phyloP scores from a whole-genome alignment of 2,329 filamentous ascomycete species.

The Cylindrodendrum hubeiense region DNA sequence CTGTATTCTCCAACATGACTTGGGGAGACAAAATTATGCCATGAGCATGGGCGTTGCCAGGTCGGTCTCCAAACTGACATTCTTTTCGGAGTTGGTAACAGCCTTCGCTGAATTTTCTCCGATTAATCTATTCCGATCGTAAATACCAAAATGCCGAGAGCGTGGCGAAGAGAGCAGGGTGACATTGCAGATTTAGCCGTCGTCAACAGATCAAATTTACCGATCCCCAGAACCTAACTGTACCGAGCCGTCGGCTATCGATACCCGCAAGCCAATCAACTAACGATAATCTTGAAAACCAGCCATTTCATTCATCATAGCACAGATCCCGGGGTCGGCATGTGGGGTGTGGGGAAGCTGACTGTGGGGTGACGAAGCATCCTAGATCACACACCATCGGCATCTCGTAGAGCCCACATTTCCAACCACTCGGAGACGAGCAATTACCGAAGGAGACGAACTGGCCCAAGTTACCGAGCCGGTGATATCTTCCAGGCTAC shows the following conservation, averaged over 20 bases:
- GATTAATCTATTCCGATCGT: no score
- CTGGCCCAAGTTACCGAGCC: background rate
- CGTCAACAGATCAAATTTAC: background rate
- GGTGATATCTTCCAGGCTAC: background rate
- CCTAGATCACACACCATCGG: background rate
- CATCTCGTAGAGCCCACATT: background rate
- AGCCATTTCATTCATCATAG: background rate
- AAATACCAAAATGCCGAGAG: no score
- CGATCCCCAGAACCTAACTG: background rate
- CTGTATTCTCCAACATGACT: no score
- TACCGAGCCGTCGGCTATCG: background rate
- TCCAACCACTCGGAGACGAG: background rate
- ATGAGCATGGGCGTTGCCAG: no score
- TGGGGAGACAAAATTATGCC: no score
- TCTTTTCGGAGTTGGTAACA: no score
- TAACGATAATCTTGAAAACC: no score
- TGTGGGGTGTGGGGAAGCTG: background rate
- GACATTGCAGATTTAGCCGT: fast-evolving
- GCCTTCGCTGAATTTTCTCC: no score
- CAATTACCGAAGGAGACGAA: background rate
- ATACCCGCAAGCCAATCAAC: background rate
- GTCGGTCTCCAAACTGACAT: no score
- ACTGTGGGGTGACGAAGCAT: background rate
- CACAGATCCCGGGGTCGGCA: background rate
- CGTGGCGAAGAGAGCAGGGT: no score